These are phyloP conservation scores for Yamadazyma sp. DNA, from an alignment of 1,139 yeast genomes.

Conservation along the genomic window DNA sequence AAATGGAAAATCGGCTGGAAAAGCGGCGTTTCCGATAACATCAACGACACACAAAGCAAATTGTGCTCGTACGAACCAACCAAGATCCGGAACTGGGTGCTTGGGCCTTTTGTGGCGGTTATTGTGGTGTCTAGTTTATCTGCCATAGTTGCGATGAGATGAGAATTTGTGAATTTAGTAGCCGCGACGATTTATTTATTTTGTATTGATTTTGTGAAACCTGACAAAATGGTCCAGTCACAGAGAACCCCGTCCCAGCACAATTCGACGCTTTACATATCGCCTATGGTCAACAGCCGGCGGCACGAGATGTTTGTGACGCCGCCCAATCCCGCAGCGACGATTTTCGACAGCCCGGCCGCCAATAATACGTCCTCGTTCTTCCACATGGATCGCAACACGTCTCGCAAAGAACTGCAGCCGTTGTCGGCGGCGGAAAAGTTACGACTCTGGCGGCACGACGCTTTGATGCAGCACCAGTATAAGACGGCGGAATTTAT, in stretches of 20 bases:
- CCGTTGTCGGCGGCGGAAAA: conserved; percentile 82
- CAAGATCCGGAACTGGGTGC: conserved; percentile 63
- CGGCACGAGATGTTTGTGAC: conserved; percentile 52
- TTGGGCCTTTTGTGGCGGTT: not conserved
- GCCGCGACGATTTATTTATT: not conserved
- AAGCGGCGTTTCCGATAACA: conserved; percentile 53
- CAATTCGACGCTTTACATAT: conserved; percentile 61
- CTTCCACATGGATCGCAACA: conserved; percentile 30
- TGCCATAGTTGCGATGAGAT: conserved; percentile 2
- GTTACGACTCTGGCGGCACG: conserved; percentile 89
- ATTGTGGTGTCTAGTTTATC: not conserved
- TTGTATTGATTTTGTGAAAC: not conserved
- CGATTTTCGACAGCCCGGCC: conserved; percentile 46
- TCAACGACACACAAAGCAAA: conserved; percentile 75
- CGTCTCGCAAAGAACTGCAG: conserved; percentile 13
- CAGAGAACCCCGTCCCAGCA: conserved; percentile 48
- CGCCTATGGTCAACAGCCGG: conserved; percentile 54
- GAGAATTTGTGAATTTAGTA: not conserved
- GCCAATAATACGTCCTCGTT: conserved; percentile 43
- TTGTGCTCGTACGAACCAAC: conserved; percentile 97
- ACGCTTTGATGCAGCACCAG: conserved; percentile 90
- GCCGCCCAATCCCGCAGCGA: conserved; percentile 51
- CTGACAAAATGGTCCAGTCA: conserved; percentile 27
- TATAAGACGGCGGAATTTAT: conserved; percentile 86
- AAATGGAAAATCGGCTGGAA: conserved; percentile 95